phyloP scores from a whole-genome alignment of 192 early-diverging fungal species.

The Bifiguratus adelaidae region DNA sequence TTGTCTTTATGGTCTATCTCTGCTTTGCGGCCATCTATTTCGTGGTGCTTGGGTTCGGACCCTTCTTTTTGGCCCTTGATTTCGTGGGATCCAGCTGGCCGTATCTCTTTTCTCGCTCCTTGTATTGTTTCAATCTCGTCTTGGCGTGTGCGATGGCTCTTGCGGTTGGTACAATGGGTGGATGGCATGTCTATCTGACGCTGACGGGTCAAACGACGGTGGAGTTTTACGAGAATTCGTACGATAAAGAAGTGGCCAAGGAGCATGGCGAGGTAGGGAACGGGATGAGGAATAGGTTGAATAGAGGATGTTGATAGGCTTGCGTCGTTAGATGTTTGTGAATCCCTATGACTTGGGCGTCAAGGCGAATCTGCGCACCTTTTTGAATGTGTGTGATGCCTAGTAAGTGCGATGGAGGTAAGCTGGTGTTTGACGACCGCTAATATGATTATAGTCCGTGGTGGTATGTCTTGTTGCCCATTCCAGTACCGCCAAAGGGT shows the following conservation, averaged over 20 bases:
- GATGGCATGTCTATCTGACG: slow-evolving; percentile 46
- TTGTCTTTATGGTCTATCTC: slow-evolving; percentile 56
- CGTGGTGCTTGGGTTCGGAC: slow-evolving; percentile 23
- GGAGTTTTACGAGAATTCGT: slow-evolving; percentile 49
- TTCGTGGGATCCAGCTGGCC: slow-evolving; percentile 29
- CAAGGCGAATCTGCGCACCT: slow-evolving; percentile 23
- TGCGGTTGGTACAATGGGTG: slow-evolving; percentile 32
- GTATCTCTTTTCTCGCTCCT: slow-evolving; percentile 35
- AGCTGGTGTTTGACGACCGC: too few species aligned
- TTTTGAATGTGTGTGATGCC: slow-evolving; percentile 40
- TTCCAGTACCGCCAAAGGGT: slow-evolving; percentile 35
- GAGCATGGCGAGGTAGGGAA: slow-evolving; percentile 29
- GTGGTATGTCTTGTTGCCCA: slow-evolving; percentile 37
- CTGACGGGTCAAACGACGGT: slow-evolving; percentile 48
- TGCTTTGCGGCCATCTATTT: slow-evolving; percentile 30
- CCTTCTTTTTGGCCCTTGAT: slow-evolving; percentile 34
- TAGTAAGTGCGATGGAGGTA: too few species aligned
- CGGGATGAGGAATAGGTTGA: slow-evolving; percentile 1
- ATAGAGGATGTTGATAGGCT: too few species aligned
- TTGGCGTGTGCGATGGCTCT: slow-evolving; percentile 41
- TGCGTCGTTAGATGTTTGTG: slow-evolving; percentile 14
- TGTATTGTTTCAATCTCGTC: slow-evolving; percentile 35
- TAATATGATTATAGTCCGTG: slow-evolving; percentile 24
- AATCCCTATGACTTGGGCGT: slow-evolving; percentile 36
- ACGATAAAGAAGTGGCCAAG: slow-evolving; percentile 33